Evolutionary conservation across 2,329 filamentous ascomycete genomes (phyloP).

Genomic region (Cladosporium sp.): DNA sequence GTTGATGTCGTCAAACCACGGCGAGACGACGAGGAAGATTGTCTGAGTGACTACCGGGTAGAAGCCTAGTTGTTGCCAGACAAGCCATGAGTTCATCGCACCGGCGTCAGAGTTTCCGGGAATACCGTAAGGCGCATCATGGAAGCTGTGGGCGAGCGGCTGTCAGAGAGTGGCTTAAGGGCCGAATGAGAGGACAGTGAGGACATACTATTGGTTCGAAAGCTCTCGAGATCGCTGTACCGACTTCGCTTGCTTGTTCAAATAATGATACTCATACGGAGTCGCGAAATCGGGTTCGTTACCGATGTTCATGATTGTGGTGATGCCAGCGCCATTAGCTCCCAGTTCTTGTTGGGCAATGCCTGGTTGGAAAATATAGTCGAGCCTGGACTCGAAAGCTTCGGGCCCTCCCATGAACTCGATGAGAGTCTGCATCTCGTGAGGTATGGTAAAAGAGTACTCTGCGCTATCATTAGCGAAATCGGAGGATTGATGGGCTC

Average conservation of each 20-base stretch:
- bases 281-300: constrained; percentile 39
- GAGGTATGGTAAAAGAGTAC: constrained; percentile 47
- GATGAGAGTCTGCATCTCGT: constrained; percentile 45
- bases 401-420: constrained; percentile 43
- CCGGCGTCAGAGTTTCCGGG: constrained; percentile 38
- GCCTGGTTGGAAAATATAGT: constrained; percentile 45
- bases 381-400: constrained; percentile 43
- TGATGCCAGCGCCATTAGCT: constrained; percentile 40
- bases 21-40: constrained; percentile 50
- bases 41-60: constrained; percentile 43
- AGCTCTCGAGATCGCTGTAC: constrained; percentile 29
- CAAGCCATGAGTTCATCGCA: constrained; percentile 34
- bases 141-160: constrained; percentile 23
- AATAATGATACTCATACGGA: constrained; percentile 37
- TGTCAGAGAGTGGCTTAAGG: constrained; percentile 18
- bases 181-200: background rate
- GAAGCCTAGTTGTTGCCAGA: constrained; percentile 39
- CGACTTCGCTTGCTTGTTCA: constrained; percentile 34
- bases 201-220: constrained; percentile 30
- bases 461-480: constrained; percentile 25
- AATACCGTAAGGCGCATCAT: constrained; percentile 32
- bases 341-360: constrained; percentile 37
- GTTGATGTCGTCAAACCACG: constrained; percentile 34
- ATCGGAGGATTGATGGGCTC: too few relatives aligned
- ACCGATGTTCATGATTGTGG: constrained; percentile 38